These are phyloP conservation scores for Daldinia sp. DNA, from an alignment of 2,329 filamentous ascomycete species.

Conservation along the genomic window DNA sequence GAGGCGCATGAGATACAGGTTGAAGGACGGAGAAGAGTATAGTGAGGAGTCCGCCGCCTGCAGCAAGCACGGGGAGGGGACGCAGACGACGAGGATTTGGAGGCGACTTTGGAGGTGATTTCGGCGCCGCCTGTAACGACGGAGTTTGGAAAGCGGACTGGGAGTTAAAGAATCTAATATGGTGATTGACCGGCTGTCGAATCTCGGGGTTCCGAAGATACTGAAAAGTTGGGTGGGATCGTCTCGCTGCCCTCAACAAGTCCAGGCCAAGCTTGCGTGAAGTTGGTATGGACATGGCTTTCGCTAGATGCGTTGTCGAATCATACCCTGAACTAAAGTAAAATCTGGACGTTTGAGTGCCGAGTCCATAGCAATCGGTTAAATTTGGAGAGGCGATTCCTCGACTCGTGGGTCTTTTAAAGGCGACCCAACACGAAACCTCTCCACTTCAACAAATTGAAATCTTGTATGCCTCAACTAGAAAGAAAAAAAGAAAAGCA, in stretches of 20 bases:
- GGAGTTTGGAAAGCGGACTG: conserved; percentile 36
- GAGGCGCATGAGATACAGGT: conserved; percentile 40
- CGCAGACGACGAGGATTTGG: conserved; percentile 35
- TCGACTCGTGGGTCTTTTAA: conserved; percentile 6
- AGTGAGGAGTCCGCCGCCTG: conserved; percentile 48
- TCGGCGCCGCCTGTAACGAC: conserved; percentile 24
- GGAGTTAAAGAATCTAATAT: conserved; percentile 34
- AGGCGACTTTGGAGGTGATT: conserved; percentile 10
- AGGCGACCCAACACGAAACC: neutral
- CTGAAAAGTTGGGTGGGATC: conserved; percentile 32
- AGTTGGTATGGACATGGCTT: conserved; percentile 40
- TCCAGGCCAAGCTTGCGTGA: conserved; percentile 34
- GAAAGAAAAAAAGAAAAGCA: neutral
- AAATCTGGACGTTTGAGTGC: neutral
- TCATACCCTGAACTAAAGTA: conserved; percentile 11
- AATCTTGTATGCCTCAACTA: neutral
- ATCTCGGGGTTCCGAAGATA: conserved; percentile 30
- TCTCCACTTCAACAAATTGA: neutral
- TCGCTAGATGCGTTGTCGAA: neutral
- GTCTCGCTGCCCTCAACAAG: conserved; percentile 35
- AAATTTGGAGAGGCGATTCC: conserved; percentile 5
- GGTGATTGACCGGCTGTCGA: conserved; percentile 18
- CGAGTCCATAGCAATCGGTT: conserved; percentile 34
- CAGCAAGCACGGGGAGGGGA: conserved; percentile 46
- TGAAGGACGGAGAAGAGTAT: conserved; percentile 47